Conservation (phyloP, 1,284 basidiomycete genomes). For the Rhodotorula sp. region DNA sequence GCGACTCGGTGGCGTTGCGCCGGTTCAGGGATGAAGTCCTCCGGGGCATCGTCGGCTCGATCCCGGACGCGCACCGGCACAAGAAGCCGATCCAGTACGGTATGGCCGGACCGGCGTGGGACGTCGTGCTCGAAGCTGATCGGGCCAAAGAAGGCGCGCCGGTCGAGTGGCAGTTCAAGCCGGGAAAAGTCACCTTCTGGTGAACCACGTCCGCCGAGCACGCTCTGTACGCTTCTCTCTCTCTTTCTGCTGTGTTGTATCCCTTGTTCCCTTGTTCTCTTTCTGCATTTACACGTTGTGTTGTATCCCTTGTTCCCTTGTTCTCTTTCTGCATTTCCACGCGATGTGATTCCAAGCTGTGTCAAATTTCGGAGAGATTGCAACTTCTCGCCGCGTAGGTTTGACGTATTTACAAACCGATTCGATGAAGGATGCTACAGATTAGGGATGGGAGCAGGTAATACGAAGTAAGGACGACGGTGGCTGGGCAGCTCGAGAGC, state of each 20-base stretch:
- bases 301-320: background rate
- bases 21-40: background rate
- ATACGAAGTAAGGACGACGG: too few relatives aligned
- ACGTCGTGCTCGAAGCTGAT: constrained; percentile 9
- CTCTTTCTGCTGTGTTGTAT: background rate
- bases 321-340: background rate
- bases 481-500: background rate
- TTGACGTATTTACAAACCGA: background rate
- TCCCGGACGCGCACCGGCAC: background rate
- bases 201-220: too few relatives aligned
- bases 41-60: constrained; percentile 1
- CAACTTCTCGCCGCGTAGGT: too few relatives aligned
- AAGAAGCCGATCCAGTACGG: background rate
- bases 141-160: background rate
- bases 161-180: constrained; percentile 1
- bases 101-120: constrained; percentile 4
- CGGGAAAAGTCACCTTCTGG: background rate
- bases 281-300: background rate
- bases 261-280: background rate
- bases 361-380: too few relatives aligned
- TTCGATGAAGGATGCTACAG: background rate
- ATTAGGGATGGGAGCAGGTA: background rate
- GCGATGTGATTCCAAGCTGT: too few relatives aligned
- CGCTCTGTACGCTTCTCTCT: too few relatives aligned
- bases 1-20: background rate